A percentile compares a stretch with the other conserved stretches of the same genome.
phyloP scores from a whole-genome alignment of 2,329 filamentous ascomycete species.

The Nigrospora osmanthi region DNA sequence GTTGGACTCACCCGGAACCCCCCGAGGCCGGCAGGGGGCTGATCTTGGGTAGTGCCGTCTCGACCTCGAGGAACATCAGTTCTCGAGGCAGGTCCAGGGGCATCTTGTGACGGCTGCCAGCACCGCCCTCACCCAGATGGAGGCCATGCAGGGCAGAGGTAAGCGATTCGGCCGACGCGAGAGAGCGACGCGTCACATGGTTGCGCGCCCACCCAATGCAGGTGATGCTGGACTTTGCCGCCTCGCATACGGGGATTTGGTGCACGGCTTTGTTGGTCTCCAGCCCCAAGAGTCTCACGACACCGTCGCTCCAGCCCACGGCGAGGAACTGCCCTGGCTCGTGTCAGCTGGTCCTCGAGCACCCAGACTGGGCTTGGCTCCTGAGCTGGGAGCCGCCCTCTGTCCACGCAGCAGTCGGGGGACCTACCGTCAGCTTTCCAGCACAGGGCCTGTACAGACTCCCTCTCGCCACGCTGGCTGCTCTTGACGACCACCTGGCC shows the following conservation, averaged over 20 bases:
- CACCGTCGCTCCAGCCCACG: conserved; percentile 76
- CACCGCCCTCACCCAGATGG: conserved; percentile 16
- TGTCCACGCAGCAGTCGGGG: neutral
- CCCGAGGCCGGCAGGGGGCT: conserved; percentile 61
- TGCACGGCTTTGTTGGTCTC: conserved; percentile 79
- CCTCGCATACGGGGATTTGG: conserved; percentile 50
- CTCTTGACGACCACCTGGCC: conserved; percentile 57
- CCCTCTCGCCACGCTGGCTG: conserved; percentile 33
- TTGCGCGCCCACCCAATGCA: conserved; percentile 47
- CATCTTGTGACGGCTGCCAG: conserved; percentile 21
- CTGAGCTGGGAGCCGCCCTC: neutral
- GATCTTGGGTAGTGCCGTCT: conserved; percentile 68
- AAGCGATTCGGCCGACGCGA: conserved; percentile 5
- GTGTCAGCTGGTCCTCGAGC: too few relatives aligned
- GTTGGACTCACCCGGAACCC: conserved; percentile 47
- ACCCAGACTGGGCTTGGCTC: too few relatives aligned
- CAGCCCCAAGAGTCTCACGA: conserved; percentile 66
- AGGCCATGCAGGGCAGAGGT: conserved; percentile 21
- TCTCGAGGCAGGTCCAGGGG: conserved; percentile 57
- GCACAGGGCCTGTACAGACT: conserved; percentile 39
- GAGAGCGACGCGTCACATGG: conserved; percentile 21
- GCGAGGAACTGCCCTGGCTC: conserved; percentile 64
- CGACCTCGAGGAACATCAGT: conserved; percentile 67
- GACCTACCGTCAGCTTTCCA: conserved; percentile 63
- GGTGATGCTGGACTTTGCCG: conserved; percentile 33